phyloP scores from a whole-genome alignment of 352 stramenopile species.

The Globisporangium paddicum region DNA sequence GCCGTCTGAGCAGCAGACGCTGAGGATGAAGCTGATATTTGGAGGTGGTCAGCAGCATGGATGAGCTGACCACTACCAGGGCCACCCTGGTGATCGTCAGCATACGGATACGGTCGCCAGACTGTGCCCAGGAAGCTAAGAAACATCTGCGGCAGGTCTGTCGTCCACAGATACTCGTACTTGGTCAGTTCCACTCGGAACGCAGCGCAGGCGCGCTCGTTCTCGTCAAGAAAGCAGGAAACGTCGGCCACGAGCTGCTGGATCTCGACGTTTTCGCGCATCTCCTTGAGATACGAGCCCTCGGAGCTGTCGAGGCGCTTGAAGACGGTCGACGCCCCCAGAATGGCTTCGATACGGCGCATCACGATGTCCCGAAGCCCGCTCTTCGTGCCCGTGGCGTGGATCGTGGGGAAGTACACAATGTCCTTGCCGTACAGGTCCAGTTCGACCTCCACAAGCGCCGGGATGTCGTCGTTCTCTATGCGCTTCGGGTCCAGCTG shows the following conservation, averaged over 20 bases:
- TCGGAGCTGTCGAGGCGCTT: constrained; percentile 85
- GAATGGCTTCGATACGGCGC: constrained; percentile 62
- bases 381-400: constrained; percentile 33
- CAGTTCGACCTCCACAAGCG: constrained; percentile 89
- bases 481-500: constrained; percentile 84
- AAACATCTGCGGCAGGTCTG: constrained; percentile 89
- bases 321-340: constrained; percentile 62
- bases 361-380: constrained; percentile 64
- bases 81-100: constrained; percentile 5
- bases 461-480: constrained; percentile 75
- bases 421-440: constrained; percentile 86
- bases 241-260: constrained; percentile 75
- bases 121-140: constrained; percentile 67
- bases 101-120: constrained; percentile 44
- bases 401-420: constrained; percentile 73
- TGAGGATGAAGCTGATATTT: constrained; percentile 11
- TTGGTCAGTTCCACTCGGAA: constrained; percentile 76
- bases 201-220: constrained; percentile 55
- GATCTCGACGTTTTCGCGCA: constrained; percentile 81
- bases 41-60: constrained; percentile 24
- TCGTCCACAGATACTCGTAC: constrained; percentile 92
- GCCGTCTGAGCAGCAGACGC: neutral
- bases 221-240: constrained; percentile 74
- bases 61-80: constrained; percentile 13
- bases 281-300: constrained; percentile 87